phyloP scores from a whole-genome alignment of 208 protist genomes.

The Trypanosoma mega region DNA sequence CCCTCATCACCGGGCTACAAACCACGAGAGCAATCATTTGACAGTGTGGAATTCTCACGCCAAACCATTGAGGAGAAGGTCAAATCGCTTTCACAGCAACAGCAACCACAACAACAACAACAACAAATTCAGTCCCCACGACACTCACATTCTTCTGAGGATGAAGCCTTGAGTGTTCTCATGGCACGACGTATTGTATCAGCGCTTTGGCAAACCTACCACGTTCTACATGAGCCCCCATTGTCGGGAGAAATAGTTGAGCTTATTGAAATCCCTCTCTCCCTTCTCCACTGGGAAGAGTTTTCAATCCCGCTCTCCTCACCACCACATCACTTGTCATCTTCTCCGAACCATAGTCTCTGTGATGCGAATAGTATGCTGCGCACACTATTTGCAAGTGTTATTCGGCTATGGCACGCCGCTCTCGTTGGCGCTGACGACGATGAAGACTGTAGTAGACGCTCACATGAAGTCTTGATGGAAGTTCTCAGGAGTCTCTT shows the following conservation, averaged over 20 bases:
- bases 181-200: conserved; percentile 35
- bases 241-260: conserved; percentile 58
- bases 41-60: not conserved
- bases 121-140: not conserved
- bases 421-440: conserved; percentile 42
- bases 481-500: conserved; percentile 42
- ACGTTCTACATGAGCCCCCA: conserved; percentile 40
- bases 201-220: conserved; percentile 58
- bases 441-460: conserved; percentile 65
- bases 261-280: conserved; percentile 63
- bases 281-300: conserved; percentile 31
- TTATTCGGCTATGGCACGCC: conserved; percentile 57
- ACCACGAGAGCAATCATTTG: too few species aligned
- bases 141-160: not conserved
- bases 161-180: conserved; percentile 12
- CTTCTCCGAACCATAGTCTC: not conserved
- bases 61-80: not conserved
- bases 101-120: not conserved
- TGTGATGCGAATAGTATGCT: conserved; percentile 21
- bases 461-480: conserved; percentile 63
- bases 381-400: conserved; percentile 42
- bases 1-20: not conserved
- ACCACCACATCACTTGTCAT: conserved; percentile 3
- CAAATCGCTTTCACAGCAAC: not conserved
- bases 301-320: not conserved